Conservation (phyloP, 768 basidiomycete species). For the Pleurotus tuoliensis region DNA sequence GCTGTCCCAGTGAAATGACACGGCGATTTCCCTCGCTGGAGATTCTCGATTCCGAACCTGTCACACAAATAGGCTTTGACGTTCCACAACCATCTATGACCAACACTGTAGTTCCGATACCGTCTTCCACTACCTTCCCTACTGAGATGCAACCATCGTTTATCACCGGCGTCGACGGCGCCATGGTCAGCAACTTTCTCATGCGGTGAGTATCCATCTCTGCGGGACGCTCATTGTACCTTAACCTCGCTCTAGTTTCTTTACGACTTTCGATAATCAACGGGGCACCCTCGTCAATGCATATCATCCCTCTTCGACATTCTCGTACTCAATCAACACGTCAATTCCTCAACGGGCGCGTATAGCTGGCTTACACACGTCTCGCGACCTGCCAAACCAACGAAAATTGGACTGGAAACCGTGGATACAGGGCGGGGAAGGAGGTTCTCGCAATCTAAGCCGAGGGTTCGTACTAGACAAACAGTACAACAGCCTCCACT, state of each 20-base stretch:
- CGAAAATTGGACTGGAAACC: slow-evolving; percentile 73
- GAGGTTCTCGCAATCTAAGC: slow-evolving; percentile 75
- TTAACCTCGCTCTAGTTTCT: slow-evolving; percentile 53
- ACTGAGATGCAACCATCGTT: slow-evolving; percentile 69
- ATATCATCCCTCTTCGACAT: slow-evolving; percentile 85
- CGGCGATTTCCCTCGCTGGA: slow-evolving; percentile 78
- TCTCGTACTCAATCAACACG: slow-evolving; percentile 87
- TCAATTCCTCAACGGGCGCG: slow-evolving; percentile 75
- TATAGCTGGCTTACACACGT: slow-evolving; percentile 61
- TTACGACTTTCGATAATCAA: slow-evolving; percentile 78
- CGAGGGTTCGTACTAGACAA: slow-evolving; percentile 63
- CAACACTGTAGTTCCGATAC: slow-evolving; percentile 32
- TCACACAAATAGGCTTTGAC: slow-evolving; percentile 79
- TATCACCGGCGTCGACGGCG: slow-evolving; percentile 67
- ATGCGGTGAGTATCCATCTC: slow-evolving; percentile 49
- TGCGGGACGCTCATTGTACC: slow-evolving; percentile 7
- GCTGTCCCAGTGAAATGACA: slow-evolving; percentile 60
- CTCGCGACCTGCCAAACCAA: slow-evolving; percentile 74
- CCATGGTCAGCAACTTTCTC: slow-evolving; percentile 73
- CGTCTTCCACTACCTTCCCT: slow-evolving; percentile 74
- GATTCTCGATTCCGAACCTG: slow-evolving; percentile 80
- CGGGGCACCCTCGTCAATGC: slow-evolving; percentile 63
- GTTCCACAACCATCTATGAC: slow-evolving; percentile 52
- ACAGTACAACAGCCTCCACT: slow-evolving; percentile 62
- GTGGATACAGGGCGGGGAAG: slow-evolving; percentile 55